Evolutionary conservation across 495 filamentous ascomycete genomes (phyloP).

Genomic region (Penicillium ucsense): DNA sequence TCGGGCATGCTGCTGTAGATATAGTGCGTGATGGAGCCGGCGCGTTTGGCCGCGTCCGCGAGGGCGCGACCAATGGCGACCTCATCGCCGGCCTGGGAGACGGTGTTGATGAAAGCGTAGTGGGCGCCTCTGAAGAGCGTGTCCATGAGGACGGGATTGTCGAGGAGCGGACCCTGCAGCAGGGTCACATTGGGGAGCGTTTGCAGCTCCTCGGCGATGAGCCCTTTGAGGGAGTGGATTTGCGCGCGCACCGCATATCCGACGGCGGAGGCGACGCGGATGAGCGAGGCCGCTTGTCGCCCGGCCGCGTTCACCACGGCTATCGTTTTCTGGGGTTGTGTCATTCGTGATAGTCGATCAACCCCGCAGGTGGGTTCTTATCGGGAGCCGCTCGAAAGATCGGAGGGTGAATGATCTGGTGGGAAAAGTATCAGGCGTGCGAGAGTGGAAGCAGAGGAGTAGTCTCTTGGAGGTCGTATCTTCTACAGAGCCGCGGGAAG

Average conservation of each 20-base stretch:
- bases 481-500: too few species aligned
- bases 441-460: too few species aligned
- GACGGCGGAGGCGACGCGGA: constrained; percentile 83
- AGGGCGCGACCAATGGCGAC: constrained; percentile 74
- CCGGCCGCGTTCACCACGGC: constrained; percentile 89
- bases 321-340: constrained; percentile 59
- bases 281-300: constrained; percentile 86
- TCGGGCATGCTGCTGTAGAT: constrained; percentile 97
- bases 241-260: constrained; percentile 88
- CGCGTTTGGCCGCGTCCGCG: constrained; percentile 80
- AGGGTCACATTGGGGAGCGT: constrained; percentile 76
- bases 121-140: constrained; percentile 74
- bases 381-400: background rate
- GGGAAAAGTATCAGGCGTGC: background rate
- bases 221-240: constrained; percentile 68
- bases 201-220: constrained; percentile 74
- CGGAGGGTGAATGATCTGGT: background rate
- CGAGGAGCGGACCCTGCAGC: constrained; percentile 71
- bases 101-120: constrained; percentile 94
- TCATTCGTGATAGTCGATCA: constrained; percentile 19
- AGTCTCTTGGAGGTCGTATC: too few species aligned
- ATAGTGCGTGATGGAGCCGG: constrained; percentile 73
- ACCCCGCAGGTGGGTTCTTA: too few species aligned
- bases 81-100: constrained; percentile 89
- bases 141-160: constrained; percentile 55